Percentiles rank a stretch among this genome's conserved stretches.
Evolutionary conservation across 805 yeast species (phyloP).

Genomic region (Nakazawaea ambrosiae): DNA sequence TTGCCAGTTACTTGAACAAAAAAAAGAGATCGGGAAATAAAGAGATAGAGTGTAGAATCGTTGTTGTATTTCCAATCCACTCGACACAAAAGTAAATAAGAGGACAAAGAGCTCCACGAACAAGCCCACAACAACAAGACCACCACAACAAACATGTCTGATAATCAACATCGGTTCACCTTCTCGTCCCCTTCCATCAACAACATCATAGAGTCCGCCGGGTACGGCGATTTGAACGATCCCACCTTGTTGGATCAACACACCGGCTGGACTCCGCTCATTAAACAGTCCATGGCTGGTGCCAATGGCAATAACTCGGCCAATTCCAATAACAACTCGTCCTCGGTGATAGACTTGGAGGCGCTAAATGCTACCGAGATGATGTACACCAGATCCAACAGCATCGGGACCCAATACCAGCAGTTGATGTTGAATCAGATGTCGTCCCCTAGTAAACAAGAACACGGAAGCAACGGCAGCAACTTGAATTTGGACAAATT

Average conservation of each 20-base stretch:
- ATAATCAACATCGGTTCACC: constrained; percentile 2
- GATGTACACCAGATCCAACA: constrained; percentile 1
- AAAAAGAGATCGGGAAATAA: too few species aligned
- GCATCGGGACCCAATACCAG: constrained; percentile 5
- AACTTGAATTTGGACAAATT: constrained; percentile 3
- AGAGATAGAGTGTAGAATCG: too few species aligned
- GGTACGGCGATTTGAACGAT: constrained; percentile 1
- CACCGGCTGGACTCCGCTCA: constrained; percentile 12
- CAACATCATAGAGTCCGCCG: constrained; percentile 7
- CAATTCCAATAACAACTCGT: not conserved
- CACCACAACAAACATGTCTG: constrained; percentile 2
- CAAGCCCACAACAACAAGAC: too few species aligned
- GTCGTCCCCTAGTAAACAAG: constrained; percentile 10
- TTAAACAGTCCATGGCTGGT: constrained; percentile 6
- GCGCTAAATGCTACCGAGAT: too few species aligned
- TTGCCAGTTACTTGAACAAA: too few species aligned
- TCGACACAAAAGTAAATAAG: too few species aligned
- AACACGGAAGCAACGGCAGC: not conserved
- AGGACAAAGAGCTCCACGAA: too few species aligned
- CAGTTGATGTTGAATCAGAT: constrained; percentile 4
- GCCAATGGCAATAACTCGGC: not conserved
- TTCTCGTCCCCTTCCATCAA: constrained; percentile 11
- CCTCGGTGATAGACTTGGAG: too few species aligned
- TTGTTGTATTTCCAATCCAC: too few species aligned
- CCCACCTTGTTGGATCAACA: constrained; percentile 4